Conservation (phyloP, 306 rosid species). For the Gynostemma pentaphyllum region DNA sequence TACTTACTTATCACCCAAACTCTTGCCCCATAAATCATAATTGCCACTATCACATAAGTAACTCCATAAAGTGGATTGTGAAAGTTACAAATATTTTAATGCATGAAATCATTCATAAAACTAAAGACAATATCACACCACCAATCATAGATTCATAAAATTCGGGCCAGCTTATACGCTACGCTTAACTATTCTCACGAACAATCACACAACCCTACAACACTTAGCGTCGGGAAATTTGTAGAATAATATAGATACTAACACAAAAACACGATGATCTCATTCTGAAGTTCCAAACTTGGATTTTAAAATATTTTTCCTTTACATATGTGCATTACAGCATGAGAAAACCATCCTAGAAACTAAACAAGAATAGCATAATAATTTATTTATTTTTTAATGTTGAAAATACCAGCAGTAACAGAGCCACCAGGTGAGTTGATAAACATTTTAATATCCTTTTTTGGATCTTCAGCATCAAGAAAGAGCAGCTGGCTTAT, state of each 20-base stretch:
- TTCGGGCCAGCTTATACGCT: too few relatives aligned
- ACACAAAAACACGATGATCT: not conserved
- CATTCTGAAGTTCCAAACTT: not conserved
- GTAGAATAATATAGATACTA: too few relatives aligned
- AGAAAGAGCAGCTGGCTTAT: conserved; percentile 81
- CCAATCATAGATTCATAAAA: too few relatives aligned
- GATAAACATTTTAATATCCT: conserved; percentile 75
- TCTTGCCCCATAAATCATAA: not conserved
- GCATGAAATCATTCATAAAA: not conserved
- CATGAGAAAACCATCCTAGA: not conserved
- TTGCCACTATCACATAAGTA: not conserved
- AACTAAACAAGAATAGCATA: too few relatives aligned
- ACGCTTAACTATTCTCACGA: too few relatives aligned
- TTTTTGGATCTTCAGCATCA: conserved; percentile 79
- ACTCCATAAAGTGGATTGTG: not conserved
- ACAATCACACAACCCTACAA: too few relatives aligned
- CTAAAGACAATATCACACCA: not conserved
- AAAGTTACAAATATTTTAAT: not conserved
- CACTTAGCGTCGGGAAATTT: too few relatives aligned
- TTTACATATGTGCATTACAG: not conserved
- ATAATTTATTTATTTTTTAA: too few relatives aligned
- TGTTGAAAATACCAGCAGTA: conserved; percentile 60
- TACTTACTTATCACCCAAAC: not conserved
- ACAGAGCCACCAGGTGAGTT: conserved; percentile 97
- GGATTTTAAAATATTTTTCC: not conserved